Evolutionary conservation across 129 eudicot species (phyloP), one percentile per base, ranked within the genome.

Genomic region (Artemisia tridentata): DNA sequence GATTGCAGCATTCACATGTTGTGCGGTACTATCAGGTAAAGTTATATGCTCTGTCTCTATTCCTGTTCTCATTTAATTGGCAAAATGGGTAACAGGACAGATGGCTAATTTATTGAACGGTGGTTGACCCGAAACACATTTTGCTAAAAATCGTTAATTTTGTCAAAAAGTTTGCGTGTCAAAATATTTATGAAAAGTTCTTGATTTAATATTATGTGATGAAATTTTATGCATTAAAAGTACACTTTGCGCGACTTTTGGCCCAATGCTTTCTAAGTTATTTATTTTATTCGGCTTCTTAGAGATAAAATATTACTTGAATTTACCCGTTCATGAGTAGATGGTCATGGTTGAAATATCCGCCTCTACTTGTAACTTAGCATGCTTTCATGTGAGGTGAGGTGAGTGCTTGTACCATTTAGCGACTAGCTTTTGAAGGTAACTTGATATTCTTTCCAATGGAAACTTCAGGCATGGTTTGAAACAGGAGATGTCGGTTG

Each of bases 1-100:
- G 99, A 54, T 86, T 93, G 84, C 99, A 93, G 80, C 96, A 93
- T 72, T 97, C 87, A 50, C 99, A 93, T 49, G 97, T 93, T 56
- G 99, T 93, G 46, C 97, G 97, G 15, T 93, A 93, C 77, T 90
- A 93, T 79, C 99, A 93, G 88, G 98, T 87, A 76, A 64, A 57
- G 10, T 21, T 74, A 29, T 58, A 34, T 73, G 18, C 41, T 51
- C 5, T 7, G 13, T 51, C 13, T 61, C 46, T 67, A 47, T 56
- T 50, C 38, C 10, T 41, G 20, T 74, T 64, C 14, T 45, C 57
- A 21, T 56, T 18, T 34, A 19, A 43, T 65, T 61, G 19, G 66
- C 19, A 25, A 29, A 61, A 29, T 61, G 47, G 18, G 48, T 63
- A 63, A 63, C 23, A 34, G 3, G 19, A 0, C 20, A 5, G 14